Evolutionary conservation across 345 rosid genomes (phyloP).

Genomic region (Salix udensis): DNA sequence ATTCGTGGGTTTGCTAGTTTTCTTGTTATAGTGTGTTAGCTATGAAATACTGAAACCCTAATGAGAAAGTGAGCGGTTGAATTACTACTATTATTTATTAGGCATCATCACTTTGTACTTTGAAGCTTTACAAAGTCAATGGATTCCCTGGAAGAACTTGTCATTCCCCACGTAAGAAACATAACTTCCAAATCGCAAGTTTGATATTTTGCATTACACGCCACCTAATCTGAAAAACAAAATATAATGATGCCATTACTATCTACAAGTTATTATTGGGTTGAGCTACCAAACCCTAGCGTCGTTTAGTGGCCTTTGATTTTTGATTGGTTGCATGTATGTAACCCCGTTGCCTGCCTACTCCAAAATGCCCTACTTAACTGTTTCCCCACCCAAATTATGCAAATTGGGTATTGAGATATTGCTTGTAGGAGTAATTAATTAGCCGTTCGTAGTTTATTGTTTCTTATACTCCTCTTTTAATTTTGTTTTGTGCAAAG

Average conservation of each 20-base stretch:
- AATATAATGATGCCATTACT: background rate
- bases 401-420: too few species aligned
- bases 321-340: conserved; percentile 15
- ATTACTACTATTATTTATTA: conserved; percentile 9
- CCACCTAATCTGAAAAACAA: background rate
- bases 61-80: conserved; percentile 39
- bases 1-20: conserved; percentile 23
- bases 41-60: conserved; percentile 16
- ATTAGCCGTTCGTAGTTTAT: background rate
- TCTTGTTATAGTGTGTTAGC: conserved; percentile 37
- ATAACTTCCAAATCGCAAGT: background rate
- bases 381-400: background rate
- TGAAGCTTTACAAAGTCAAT: conserved; percentile 24
- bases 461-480: background rate
- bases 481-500: background rate
- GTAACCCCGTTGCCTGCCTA: conserved; percentile 17
- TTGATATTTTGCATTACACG: background rate
- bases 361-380: conserved; percentile 19
- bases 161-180: conserved; percentile 29
- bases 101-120: background rate
- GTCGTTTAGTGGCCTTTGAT: conserved; percentile 25
- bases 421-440: background rate
- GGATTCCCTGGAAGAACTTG: conserved; percentile 13
- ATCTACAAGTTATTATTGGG: background rate
- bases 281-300: conserved; percentile 33